Evolutionary conservation across 176 grass and related monocot genomes (phyloP).

Genomic region (Alopecurus myosuroides): DNA sequence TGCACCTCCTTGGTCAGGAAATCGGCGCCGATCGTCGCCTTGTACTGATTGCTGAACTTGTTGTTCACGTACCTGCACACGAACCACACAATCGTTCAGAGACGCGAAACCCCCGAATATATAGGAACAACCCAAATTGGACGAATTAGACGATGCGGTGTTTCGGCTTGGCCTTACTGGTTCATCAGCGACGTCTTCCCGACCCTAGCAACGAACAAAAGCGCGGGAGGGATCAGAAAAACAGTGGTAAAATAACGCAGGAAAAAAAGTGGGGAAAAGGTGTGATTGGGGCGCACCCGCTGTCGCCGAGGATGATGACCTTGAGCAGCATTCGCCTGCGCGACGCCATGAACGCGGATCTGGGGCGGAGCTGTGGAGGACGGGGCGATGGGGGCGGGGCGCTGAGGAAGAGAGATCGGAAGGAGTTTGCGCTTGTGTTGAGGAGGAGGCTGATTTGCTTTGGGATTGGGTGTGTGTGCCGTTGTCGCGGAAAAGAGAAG

Average conservation of each 20-base stretch:
- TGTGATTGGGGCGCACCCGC: slow-evolving; percentile 49
- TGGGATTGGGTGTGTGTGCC: background rate
- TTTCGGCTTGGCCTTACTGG: slow-evolving; percentile 49
- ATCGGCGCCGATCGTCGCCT: slow-evolving; percentile 36
- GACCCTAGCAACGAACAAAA: slow-evolving; percentile 35
- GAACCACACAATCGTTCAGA: background rate
- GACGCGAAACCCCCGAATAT: background rate
- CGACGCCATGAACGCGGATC: slow-evolving; percentile 67
- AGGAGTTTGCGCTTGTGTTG: background rate
- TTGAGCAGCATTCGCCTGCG: slow-evolving; percentile 96
- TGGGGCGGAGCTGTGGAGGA: background rate
- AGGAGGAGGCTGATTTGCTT: background rate
- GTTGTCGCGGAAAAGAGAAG: background rate
- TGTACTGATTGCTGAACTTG: slow-evolving; percentile 97
- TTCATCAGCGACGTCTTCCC: slow-evolving; percentile 97
- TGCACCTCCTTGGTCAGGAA: slow-evolving; percentile 95
- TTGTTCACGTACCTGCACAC: slow-evolving; percentile 79
- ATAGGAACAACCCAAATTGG: background rate
- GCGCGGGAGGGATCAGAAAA: background rate
- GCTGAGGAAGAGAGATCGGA: background rate
- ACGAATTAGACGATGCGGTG: background rate
- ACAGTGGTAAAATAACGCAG: background rate
- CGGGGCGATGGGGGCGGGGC: background rate
- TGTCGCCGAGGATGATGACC: slow-evolving; percentile 99
- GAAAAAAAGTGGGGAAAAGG: background rate